phyloP scores from a whole-genome alignment of 371 early-diverging fungal genomes.

The Synchytrium microbalum region DNA sequence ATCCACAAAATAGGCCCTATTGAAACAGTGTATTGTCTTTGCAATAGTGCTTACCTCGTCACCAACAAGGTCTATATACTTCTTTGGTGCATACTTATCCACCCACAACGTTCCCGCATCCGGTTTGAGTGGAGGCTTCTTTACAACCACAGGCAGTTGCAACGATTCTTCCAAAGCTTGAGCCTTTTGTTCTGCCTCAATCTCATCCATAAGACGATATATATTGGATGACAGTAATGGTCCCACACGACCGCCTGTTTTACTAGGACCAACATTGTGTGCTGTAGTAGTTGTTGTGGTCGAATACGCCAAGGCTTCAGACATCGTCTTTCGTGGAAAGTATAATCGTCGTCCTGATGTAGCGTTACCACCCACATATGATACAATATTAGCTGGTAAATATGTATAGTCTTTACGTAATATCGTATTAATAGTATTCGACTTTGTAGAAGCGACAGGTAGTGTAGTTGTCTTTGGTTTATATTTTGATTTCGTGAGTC shows the following conservation, averaged over 20 bases:
- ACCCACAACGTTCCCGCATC: slow-evolving; percentile 52
- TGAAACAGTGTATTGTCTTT: too few species aligned
- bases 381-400: too few species aligned
- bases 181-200: slow-evolving; percentile 11
- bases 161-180: not conserved
- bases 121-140: too few species aligned
- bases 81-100: slow-evolving; percentile 80
- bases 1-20: too few species aligned
- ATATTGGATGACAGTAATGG: not conserved
- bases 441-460: not conserved
- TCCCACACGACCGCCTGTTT: slow-evolving; percentile 1
- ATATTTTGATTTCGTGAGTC: not conserved
- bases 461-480: not conserved
- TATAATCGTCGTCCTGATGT: too few species aligned
- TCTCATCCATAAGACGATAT: not conserved
- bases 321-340: not conserved
- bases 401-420: too few species aligned
- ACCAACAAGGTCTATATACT: slow-evolving; percentile 85
- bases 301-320: not conserved
- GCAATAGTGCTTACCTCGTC: slow-evolving; percentile 70
- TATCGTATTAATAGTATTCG: too few species aligned
- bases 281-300: not conserved
- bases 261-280: not conserved
- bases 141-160: too few species aligned
- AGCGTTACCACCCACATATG: too few species aligned